phyloP scores from a whole-genome alignment of 2,329 filamentous ascomycete species.

The Aureobasidium sp. region DNA sequence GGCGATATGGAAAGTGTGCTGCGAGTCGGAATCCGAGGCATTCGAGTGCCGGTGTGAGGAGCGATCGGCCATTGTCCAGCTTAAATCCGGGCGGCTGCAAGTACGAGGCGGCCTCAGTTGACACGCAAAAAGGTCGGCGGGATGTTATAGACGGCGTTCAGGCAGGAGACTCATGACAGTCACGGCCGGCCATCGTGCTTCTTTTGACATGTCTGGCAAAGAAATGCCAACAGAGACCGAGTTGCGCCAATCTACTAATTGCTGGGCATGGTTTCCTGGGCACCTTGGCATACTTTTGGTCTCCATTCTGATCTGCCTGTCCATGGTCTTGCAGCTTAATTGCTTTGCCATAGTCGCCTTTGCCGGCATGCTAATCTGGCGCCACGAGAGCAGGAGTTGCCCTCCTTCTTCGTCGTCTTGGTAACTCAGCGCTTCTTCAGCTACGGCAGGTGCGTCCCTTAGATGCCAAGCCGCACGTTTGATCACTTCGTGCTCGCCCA shows the following conservation, averaged over 20 bases:
- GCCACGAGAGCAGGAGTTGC: not conserved
- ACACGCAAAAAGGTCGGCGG: not conserved
- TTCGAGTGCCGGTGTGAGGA: not conserved
- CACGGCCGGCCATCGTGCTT: slow-evolving; percentile 5
- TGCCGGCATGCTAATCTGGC: not conserved
- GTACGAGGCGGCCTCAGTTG: not conserved
- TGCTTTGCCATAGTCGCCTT: not conserved
- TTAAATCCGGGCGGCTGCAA: not conserved
- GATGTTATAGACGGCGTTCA: not conserved
- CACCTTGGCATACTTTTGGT: not conserved
- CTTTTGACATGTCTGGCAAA: slow-evolving; percentile 9
- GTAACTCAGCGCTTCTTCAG: not conserved
- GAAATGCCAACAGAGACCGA: not conserved
- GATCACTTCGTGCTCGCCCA: not conserved
- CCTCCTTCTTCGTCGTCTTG: not conserved
- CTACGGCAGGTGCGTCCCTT: not conserved
- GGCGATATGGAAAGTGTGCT: not conserved
- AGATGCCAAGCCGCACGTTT: slow-evolving; percentile 5
- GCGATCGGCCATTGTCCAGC: slow-evolving; percentile 10
- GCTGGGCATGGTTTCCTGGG: not conserved
- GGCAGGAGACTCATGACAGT: not conserved
- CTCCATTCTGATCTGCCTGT: not conserved
- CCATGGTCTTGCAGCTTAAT: not conserved
- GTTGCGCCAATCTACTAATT: not conserved
- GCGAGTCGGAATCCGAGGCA: slow-evolving; percentile 6